Percentiles rank a stretch among this genome's conserved stretches.
phyloP scores from a whole-genome alignment of 2,329 filamentous ascomycete genomes.

The Trichoderma brevicompactum region DNA sequence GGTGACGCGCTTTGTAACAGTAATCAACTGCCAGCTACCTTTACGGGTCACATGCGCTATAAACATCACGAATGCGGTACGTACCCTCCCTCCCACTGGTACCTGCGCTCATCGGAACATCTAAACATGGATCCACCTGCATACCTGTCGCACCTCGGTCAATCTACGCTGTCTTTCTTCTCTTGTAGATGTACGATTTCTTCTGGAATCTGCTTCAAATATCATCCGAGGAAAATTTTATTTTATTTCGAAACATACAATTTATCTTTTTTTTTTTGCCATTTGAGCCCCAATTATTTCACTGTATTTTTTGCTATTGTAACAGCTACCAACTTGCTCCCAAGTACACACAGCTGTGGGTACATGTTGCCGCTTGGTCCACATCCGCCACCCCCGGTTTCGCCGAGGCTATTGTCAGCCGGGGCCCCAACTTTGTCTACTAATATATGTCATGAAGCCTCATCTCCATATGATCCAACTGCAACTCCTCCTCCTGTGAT shows the following conservation, averaged over 20 bases:
- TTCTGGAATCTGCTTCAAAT: no score
- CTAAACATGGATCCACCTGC: neutral
- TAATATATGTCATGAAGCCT: conserved; percentile 14
- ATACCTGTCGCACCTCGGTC: conserved; percentile 12
- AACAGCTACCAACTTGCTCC: no score
- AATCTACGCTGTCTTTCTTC: neutral
- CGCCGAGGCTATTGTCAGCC: conserved; percentile 28
- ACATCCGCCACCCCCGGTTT: conserved; percentile 29
- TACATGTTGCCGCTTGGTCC: neutral
- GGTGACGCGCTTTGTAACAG: conserved; percentile 36
- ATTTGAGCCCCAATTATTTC: no score
- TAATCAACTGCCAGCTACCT: neutral
- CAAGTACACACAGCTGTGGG: no score
- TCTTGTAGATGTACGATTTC: no score
- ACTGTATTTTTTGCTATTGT: no score
- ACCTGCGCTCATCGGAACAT: conserved; percentile 1
- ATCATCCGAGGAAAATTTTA: no score
- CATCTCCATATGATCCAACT: neutral
- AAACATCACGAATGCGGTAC: neutral
- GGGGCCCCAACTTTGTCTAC: conserved; percentile 2
- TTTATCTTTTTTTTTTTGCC: no score
- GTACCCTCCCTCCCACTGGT: neutral
- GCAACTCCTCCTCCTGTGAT: neutral
- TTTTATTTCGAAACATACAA: no score
- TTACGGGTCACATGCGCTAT: neutral